Conservation (phyloP, 1,139 yeast genomes). For the Yamadazyma triangularis region DNA sequence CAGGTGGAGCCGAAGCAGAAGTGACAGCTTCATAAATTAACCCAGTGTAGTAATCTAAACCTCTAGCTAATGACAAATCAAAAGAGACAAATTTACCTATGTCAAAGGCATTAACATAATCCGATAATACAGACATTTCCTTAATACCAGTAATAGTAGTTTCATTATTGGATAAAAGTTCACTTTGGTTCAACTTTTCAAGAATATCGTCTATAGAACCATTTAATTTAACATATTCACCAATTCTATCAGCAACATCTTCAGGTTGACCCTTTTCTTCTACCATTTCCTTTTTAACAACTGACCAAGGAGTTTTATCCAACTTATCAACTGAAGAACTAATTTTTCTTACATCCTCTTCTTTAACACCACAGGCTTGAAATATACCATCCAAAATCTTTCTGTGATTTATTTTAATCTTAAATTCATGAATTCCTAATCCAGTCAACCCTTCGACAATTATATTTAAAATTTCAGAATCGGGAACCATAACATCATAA, state of each 20-base stretch:
- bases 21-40: constrained; percentile 95
- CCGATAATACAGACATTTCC: constrained; percentile 73
- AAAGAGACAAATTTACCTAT: constrained; percentile 65
- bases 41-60: constrained; percentile 96
- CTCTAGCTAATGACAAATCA: constrained; percentile 93
- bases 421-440: constrained; percentile 83
- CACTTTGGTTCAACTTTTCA: constrained; percentile 51
- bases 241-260: constrained; percentile 88
- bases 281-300: constrained; percentile 84
- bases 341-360: constrained; percentile 87
- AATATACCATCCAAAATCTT: constrained; percentile 94
- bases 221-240: constrained; percentile 80
- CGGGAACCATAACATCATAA: constrained; percentile 94
- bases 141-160: constrained; percentile 76
- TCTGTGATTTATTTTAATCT: constrained; percentile 89
- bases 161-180: constrained; percentile 54
- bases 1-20: constrained; percentile 90
- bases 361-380: constrained; percentile 90
- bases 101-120: constrained; percentile 76
- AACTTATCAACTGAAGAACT: constrained; percentile 95
- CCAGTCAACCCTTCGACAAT: constrained; percentile 79
- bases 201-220: constrained; percentile 75
- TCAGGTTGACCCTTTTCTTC: constrained; percentile 86
- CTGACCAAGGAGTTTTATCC: constrained; percentile 95
- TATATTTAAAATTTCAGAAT: constrained; percentile 79